phyloP scores from a whole-genome alignment of 2,329 filamentous ascomycete genomes.

The Fonsecaea nubica region DNA sequence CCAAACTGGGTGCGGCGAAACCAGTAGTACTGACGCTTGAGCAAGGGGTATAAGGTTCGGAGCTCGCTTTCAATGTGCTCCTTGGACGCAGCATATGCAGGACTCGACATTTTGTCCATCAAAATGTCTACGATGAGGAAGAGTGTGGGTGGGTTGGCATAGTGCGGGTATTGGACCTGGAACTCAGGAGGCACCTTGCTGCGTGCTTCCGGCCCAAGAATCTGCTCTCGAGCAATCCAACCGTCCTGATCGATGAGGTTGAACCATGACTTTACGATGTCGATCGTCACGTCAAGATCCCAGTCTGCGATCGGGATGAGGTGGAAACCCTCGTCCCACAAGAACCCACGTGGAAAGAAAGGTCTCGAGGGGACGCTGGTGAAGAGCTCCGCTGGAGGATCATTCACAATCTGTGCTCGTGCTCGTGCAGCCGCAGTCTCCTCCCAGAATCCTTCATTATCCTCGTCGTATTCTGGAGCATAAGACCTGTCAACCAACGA shows the following conservation, averaged over 20 bases:
- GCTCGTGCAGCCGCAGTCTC: conserved; percentile 81
- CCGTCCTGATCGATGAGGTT: conserved; percentile 94
- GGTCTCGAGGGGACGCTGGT: conserved; percentile 89
- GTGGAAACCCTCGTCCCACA: conserved; percentile 99
- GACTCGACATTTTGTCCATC: conserved; percentile 71
- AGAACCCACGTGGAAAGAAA: conserved; percentile 94
- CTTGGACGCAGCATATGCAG: conserved; percentile 37
- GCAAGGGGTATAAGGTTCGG: conserved; percentile 78
- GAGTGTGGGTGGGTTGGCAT: conserved; percentile 93
- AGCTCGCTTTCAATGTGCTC: conserved; percentile 53
- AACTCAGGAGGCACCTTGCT: conserved; percentile 95
- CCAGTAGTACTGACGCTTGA: conserved; percentile 91
- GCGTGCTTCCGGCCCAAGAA: conserved; percentile 86
- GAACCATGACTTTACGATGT: conserved; percentile 95
- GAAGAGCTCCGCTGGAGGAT: conserved; percentile 87
- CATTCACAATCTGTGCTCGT: conserved; percentile 70
- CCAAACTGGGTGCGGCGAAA: conserved; percentile 91
- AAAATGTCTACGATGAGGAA: conserved; percentile 88
- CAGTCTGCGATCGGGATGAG: conserved; percentile 89
- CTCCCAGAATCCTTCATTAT: conserved; percentile 94
- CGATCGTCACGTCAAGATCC: conserved; percentile 84
- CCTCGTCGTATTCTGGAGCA: conserved; percentile 91
- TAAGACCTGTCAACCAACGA: conserved; percentile 89
- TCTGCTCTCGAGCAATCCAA: conserved; percentile 97
- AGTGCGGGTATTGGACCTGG: conserved; percentile 94